Evolutionary conservation across 805 yeast species (phyloP).

Genomic region (Zygoascus tannicola): DNA sequence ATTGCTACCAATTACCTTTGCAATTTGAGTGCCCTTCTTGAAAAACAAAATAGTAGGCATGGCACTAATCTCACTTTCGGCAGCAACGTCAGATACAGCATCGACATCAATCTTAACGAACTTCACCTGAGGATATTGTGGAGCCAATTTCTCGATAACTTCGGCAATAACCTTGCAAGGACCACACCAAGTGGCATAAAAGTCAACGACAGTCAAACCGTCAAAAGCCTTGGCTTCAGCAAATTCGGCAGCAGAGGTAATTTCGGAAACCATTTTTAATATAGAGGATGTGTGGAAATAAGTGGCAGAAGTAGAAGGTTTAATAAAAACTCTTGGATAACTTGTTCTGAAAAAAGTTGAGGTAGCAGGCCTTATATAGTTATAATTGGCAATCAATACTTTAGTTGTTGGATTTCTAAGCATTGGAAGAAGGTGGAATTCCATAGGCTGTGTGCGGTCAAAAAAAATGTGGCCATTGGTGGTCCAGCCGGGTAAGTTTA

Average conservation of each 20-base stretch:
- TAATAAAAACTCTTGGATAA: too few relatives aligned
- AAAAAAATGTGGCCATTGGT: too few relatives aligned
- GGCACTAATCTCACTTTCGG: slow-evolving; percentile 55
- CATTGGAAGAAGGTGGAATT: neutral
- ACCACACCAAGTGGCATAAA: slow-evolving; percentile 97
- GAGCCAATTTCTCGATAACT: slow-evolving; percentile 47
- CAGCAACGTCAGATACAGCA: slow-evolving; percentile 61
- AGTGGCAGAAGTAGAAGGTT: neutral
- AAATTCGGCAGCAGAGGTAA: slow-evolving; percentile 51
- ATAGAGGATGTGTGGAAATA: neutral
- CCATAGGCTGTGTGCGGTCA: too few relatives aligned
- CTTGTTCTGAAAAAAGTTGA: too few relatives aligned
- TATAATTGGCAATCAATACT: too few relatives aligned
- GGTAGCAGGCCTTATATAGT: too few relatives aligned
- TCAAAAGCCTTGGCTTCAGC: slow-evolving; percentile 49
- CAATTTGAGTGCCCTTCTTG: slow-evolving; percentile 73
- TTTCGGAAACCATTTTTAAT: slow-evolving; percentile 44
- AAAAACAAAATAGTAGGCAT: slow-evolving; percentile 67
- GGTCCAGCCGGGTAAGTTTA: too few relatives aligned
- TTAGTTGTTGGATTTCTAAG: neutral
- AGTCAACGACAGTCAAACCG: slow-evolving; percentile 85
- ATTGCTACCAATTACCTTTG: slow-evolving; percentile 83
- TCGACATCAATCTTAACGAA: slow-evolving; percentile 93
- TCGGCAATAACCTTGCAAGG: slow-evolving; percentile 93
- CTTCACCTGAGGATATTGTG: slow-evolving; percentile 50